These are phyloP conservation scores for Vicia villosa DNA, from an alignment of 306 rosid genomes.

Conservation along the genomic window DNA sequence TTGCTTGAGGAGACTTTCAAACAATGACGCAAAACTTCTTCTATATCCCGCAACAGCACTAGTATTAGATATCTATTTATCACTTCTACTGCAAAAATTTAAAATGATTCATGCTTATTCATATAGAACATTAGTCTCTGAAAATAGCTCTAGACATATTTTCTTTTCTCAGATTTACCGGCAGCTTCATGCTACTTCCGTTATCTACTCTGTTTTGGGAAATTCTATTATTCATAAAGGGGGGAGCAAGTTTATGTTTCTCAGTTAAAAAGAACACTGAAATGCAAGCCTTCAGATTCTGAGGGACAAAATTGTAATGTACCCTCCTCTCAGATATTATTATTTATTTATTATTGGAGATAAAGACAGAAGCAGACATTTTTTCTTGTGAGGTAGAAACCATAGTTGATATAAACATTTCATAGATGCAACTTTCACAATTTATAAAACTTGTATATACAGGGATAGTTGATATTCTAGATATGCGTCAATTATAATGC, in stretches of 20 bases:
- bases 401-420: neutral
- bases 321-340: neutral
- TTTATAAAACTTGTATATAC: neutral
- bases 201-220: constrained; percentile 4
- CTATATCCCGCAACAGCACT: constrained; percentile 29
- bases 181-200: constrained; percentile 4
- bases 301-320: neutral
- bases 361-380: neutral
- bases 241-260: constrained; percentile 14
- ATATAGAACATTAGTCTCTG: constrained; percentile 21
- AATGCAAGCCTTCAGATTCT: constrained; percentile 21
- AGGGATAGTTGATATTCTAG: neutral
- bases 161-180: constrained; percentile 15
- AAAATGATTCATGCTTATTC: constrained; percentile 6
- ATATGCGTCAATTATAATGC: neutral
- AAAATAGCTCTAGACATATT: constrained; percentile 11
- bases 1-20: constrained; percentile 19
- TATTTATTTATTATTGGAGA: neutral
- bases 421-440: constrained; percentile 16
- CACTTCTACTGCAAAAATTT: constrained; percentile 15
- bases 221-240: constrained; percentile 24
- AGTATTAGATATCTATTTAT: constrained; percentile 23
- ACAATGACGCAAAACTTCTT: constrained; percentile 26
- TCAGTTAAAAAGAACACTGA: neutral
- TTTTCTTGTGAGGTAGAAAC: constrained; percentile 1